A percentile compares a stretch with the other conserved stretches of the same genome.
Evolutionary conservation across 768 basidiomycete genomes (phyloP).

Genomic region (Lanmaoa rubissima): DNA sequence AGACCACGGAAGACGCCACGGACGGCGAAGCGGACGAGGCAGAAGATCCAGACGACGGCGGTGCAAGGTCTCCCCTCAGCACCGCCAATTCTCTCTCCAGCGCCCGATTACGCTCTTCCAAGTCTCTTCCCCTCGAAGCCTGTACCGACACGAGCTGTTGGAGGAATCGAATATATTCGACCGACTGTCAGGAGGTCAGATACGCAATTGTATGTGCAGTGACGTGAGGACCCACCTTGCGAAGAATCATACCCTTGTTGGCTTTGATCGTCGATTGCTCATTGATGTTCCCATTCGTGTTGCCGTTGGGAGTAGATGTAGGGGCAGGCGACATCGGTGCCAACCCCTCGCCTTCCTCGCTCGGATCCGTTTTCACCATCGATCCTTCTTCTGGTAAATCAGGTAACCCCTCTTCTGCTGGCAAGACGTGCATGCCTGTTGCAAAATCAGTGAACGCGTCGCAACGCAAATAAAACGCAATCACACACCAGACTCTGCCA

Average conservation of each 20-base stretch:
- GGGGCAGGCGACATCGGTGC: slow-evolving; percentile 22
- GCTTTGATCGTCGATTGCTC: slow-evolving; percentile 68
- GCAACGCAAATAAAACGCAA: background rate
- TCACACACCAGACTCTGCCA: slow-evolving; percentile 23
- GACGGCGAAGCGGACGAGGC: slow-evolving; percentile 21
- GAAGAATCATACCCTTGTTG: slow-evolving; percentile 91
- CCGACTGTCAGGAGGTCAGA: slow-evolving; percentile 35
- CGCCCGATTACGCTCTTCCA: slow-evolving; percentile 66
- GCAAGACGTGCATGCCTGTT: slow-evolving; percentile 26
- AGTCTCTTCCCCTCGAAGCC: slow-evolving; percentile 72
- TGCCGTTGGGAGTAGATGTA: slow-evolving; percentile 12
- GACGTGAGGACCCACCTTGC: slow-evolving; percentile 51
- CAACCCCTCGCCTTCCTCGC: slow-evolving; percentile 28
- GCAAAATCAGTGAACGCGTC: background rate
- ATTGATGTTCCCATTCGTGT: background rate
- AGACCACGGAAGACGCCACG: slow-evolving; percentile 11
- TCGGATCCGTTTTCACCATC: slow-evolving; percentile 29
- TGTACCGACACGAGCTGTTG: slow-evolving; percentile 84
- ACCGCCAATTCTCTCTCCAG: slow-evolving; percentile 31
- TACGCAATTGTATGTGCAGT: background rate
- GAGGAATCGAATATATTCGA: slow-evolving; percentile 65
- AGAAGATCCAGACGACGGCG: slow-evolving; percentile 11
- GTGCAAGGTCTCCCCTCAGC: slow-evolving; percentile 17
- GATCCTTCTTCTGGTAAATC: slow-evolving; percentile 31
- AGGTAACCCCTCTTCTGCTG: slow-evolving; percentile 25